Conservation (phyloP, 345 rosid species). For the Melastoma malabathricum region DNA sequence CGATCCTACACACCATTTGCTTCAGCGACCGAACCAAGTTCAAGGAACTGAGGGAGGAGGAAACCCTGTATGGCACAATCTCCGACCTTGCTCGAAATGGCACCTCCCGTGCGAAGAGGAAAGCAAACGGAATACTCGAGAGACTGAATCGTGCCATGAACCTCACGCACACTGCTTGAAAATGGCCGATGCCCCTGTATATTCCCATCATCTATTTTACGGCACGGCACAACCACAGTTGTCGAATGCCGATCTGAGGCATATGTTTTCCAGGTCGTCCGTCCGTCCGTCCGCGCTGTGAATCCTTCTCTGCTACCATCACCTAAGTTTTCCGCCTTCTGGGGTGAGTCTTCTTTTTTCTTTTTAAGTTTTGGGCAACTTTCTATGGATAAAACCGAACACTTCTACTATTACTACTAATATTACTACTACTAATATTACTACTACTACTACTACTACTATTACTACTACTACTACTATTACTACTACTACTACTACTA, state of each 20-base stretch:
- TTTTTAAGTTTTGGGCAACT: too few relatives aligned
- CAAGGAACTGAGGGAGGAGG: slow-evolving; percentile 75
- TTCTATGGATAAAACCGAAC: too few relatives aligned
- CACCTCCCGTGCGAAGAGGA: slow-evolving; percentile 88
- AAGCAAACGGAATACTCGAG: slow-evolving; percentile 70
- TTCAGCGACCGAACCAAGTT: slow-evolving; percentile 60
- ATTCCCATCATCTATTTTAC: slow-evolving; percentile 12
- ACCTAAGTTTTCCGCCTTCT: not conserved
- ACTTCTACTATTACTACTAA: too few relatives aligned
- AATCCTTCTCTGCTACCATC: too few relatives aligned
- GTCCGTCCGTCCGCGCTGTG: not conserved
- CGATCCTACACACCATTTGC: slow-evolving; percentile 60
- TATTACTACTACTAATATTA: too few relatives aligned
- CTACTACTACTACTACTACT: too few relatives aligned
- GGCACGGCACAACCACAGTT: not conserved
- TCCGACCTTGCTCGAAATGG: slow-evolving; percentile 72
- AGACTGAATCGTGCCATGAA: slow-evolving; percentile 54
- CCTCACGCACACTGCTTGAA: slow-evolving; percentile 73
- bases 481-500: too few relatives aligned
- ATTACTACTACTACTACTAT: too few relatives aligned
- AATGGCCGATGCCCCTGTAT: slow-evolving; percentile 22
- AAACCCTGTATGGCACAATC: slow-evolving; percentile 41
- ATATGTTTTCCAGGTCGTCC: too few relatives aligned
- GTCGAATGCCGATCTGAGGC: too few relatives aligned
- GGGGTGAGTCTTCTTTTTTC: not conserved